phyloP scores from a whole-genome alignment of 225 moss, liverwort and hornwort species.

The Antitrichia curtipendula region DNA sequence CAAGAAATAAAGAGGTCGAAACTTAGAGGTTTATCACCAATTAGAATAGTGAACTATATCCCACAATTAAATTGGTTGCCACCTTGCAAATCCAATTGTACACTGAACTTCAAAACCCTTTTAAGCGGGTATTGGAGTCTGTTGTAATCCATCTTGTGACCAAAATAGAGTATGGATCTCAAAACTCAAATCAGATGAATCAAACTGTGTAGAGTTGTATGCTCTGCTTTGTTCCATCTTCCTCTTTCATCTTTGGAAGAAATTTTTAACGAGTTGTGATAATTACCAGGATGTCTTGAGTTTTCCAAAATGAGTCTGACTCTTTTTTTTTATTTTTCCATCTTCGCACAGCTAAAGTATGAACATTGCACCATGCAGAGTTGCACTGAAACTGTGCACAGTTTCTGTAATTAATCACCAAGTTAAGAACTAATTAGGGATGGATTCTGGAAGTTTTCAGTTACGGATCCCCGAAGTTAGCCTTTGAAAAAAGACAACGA shows the following conservation, averaged over 20 bases:
- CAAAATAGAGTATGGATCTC: neutral
- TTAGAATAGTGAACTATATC: neutral
- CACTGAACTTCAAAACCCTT: neutral
- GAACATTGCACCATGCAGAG: neutral
- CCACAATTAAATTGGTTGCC: neutral
- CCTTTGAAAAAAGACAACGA: too few species aligned
- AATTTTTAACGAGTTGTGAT: neutral
- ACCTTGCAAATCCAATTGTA: neutral
- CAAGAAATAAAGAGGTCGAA: neutral
- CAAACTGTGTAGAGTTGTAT: neutral
- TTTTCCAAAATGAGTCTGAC: neutral
- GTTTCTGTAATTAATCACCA: neutral
- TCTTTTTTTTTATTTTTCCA: neutral
- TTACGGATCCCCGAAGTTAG: neutral
- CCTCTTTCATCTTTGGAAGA: too few species aligned
- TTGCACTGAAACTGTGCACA: neutral
- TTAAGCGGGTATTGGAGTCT: neutral
- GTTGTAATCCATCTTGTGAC: neutral
- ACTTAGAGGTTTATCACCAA: neutral
- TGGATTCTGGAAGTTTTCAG: too few species aligned
- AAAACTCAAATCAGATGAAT: too few species aligned
- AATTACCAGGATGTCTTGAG: neutral
- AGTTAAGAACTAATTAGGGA: neutral
- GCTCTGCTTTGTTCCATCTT: neutral
- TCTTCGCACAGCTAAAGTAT: neutral